phyloP scores from a whole-genome alignment of 371 early-diverging fungal genomes.

The Apophysomyces variabilis region DNA sequence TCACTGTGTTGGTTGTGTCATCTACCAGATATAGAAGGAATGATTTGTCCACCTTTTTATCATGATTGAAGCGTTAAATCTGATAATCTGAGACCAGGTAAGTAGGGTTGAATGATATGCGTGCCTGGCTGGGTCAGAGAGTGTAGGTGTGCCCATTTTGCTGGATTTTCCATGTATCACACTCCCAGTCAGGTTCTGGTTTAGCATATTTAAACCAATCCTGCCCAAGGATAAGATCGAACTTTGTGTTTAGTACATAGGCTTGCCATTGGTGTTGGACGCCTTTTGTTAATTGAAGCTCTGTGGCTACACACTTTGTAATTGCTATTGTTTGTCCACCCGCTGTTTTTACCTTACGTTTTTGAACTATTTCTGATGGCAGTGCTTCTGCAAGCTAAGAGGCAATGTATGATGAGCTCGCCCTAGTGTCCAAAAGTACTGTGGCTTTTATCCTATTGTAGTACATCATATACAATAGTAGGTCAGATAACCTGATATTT shows the following conservation, averaged over 20 bases:
- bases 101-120: not conserved
- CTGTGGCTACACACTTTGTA: not conserved
- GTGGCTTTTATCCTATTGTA: slow-evolving; percentile 6
- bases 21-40: not conserved
- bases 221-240: slow-evolving; percentile 16
- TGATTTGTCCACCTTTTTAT: not conserved
- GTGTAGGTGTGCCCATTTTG: not conserved
- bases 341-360: slow-evolving; percentile 6
- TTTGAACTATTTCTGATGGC: not conserved
- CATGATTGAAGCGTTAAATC: not conserved
- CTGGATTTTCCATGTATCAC: slow-evolving; percentile 9
- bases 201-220: slow-evolving; percentile 12
- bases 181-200: slow-evolving; percentile 14
- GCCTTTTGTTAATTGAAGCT: not conserved
- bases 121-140: not conserved
- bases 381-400: not conserved
- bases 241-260: slow-evolving; percentile 16
- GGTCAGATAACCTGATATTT: not conserved
- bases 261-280: slow-evolving; percentile 3
- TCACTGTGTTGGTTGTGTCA: not conserved
- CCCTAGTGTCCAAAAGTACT: slow-evolving; percentile 15
- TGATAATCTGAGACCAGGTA: slow-evolving; percentile 11
- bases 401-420: slow-evolving; percentile 2
- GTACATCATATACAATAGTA: slow-evolving; percentile 7
- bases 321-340: slow-evolving; percentile 11